These are phyloP conservation scores for Diaporthe citriasiana DNA, from an alignment of 2,329 filamentous ascomycete species.

Conservation along the genomic window DNA sequence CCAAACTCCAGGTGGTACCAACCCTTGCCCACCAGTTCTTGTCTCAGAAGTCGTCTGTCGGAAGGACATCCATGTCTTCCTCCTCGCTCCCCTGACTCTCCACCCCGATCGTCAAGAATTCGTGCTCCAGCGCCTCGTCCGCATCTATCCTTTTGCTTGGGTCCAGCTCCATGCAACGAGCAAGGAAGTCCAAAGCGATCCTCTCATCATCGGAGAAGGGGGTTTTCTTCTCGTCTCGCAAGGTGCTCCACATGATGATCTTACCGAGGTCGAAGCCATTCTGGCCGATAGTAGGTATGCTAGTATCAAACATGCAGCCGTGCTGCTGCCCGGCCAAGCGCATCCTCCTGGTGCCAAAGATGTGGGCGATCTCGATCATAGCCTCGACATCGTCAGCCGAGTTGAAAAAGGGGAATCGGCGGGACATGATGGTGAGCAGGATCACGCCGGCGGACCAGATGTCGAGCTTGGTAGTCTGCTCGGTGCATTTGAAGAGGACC, in stretches of 20 bases:
- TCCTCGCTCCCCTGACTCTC: constrained; percentile 58
- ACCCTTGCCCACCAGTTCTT: neutral
- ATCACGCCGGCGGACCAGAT: constrained; percentile 99
- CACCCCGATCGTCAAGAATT: constrained; percentile 69
- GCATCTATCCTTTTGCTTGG: constrained; percentile 81
- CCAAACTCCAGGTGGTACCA: neutral
- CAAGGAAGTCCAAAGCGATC: constrained; percentile 79
- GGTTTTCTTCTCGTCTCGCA: constrained; percentile 69
- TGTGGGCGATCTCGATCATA: constrained; percentile 96
- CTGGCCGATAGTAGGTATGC: constrained; percentile 89
- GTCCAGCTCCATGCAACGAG: constrained; percentile 81
- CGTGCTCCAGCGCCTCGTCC: constrained; percentile 78
- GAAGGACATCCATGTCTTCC: constrained; percentile 69
- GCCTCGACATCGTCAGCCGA: constrained; percentile 98
- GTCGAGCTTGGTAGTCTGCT: constrained; percentile 93
- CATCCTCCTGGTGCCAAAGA: constrained; percentile 91
- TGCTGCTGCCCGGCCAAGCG: constrained; percentile 85
- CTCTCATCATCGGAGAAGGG: constrained; percentile 76
- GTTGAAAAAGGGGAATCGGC: constrained; percentile 98
- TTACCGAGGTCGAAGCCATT: constrained; percentile 91
- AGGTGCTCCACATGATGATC: constrained; percentile 95
- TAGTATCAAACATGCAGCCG: constrained; percentile 92
- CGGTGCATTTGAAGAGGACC: constrained; percentile 96
- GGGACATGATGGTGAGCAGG: constrained; percentile 91
- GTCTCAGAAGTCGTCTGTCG: constrained; percentile 1